Base-by-base conservation (phyloP, 2,329 filamentous ascomycete species). In the Curvularia sp. region DNA sequence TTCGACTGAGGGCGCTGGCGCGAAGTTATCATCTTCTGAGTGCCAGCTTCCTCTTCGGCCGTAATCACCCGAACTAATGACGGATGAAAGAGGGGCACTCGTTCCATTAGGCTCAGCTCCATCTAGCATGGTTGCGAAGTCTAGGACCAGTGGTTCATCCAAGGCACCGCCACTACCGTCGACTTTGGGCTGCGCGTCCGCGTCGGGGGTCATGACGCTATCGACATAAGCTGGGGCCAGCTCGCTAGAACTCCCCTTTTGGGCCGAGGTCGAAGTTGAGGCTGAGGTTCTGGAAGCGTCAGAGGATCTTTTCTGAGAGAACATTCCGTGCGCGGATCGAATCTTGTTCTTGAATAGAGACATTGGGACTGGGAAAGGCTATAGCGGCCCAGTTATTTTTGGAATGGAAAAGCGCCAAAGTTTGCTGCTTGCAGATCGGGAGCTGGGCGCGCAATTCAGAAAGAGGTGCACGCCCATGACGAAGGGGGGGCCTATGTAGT, bases 291-390 rank as follows among this genome's bases (percentile, higher is more conserved):
- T 69, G 39, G 65, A 61, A 28, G 55, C 42, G 51, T 60, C 54
- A 63, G 65, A 59, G 58, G 67, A 60, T 32, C 66, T 54, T 30
- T 42, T 60, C 48, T 70, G 67, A 46, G 68, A 74, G 57, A 68
- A 69, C 50, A 67, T 54, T 28, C 68, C 60, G 61, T 74, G 71
- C 62, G 69, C 64, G 32, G 71, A 73, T 55, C 68, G 70, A 59
- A 69, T 73, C 61, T 67, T 72, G 61, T 63, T 65, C 60, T 71
- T 74, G 59, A 74, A 72, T 57, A 74, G 67, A 47, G 66, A 53
- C 61, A 69, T 62, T 34, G 53, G 19, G 46, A 38, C 12, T 47
- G 23, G 28, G 15, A 21, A 36, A 19, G 27, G 46, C 15, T 49
- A 27, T 36, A 36, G 38, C 30, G 42, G n/a, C 12, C 38, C 32